These are phyloP conservation scores for Populus simonii DNA, from an alignment of 345 rosid genomes.

Conservation along the genomic window DNA sequence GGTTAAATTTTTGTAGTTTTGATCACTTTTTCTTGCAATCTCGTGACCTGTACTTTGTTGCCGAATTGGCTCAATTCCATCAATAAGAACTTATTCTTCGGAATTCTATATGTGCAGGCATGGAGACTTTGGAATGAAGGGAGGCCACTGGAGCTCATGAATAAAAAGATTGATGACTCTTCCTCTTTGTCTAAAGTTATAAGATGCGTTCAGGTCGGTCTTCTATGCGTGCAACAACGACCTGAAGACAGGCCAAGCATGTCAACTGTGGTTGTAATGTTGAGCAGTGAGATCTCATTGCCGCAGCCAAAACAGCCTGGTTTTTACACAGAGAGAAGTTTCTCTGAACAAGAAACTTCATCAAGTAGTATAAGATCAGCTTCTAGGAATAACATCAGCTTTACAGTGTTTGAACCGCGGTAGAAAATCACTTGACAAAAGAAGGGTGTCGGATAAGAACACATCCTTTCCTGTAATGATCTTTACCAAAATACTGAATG, in stretches of 20 bases:
- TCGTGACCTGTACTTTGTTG: too few relatives aligned
- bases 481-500: background rate
- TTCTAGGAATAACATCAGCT: slow-evolving; percentile 26
- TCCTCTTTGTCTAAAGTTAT: slow-evolving; percentile 18
- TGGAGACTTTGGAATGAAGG: slow-evolving; percentile 39
- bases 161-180: background rate
- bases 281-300: slow-evolving; percentile 37
- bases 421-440: slow-evolving; percentile 7
- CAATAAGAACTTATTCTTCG: background rate
- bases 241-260: slow-evolving; percentile 46
- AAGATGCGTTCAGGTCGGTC: slow-evolving; percentile 42
- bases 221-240: slow-evolving; percentile 41
- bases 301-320: slow-evolving; percentile 43
- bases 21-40: background rate
- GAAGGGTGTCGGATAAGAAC: background rate
- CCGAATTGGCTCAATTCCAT: background rate
- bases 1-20: background rate
- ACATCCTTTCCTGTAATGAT: background rate
- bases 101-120: slow-evolving; percentile 22
- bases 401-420: slow-evolving; percentile 25
- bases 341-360: slow-evolving; percentile 21
- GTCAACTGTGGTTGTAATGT: slow-evolving; percentile 42
- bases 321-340: slow-evolving; percentile 28
- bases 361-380: slow-evolving; percentile 16
- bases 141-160: slow-evolving; percentile 25